These are phyloP conservation scores for Fusarium sp. DNA, from an alignment of 2,329 filamentous ascomycete genomes.

Conservation along the genomic window DNA sequence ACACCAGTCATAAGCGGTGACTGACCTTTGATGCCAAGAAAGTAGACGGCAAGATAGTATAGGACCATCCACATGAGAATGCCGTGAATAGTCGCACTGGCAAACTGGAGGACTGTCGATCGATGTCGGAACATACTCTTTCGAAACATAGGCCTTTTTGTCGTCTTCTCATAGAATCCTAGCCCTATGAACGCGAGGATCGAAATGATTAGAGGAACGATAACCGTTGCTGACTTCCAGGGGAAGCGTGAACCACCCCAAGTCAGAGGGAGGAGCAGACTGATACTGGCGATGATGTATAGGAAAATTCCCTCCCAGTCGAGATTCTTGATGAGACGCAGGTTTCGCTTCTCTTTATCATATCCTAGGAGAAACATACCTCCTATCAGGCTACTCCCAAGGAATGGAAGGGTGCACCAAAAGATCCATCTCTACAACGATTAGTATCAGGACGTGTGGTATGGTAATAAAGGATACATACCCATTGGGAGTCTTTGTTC, in stretches of 20 bases:
- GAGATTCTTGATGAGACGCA: conserved; percentile 50
- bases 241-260: conserved; percentile 36
- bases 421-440: conserved; percentile 50
- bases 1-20: conserved; percentile 51
- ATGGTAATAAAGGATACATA: conserved; percentile 1
- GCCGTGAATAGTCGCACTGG: conserved; percentile 41
- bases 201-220: conserved; percentile 71
- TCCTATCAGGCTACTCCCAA: conserved; percentile 41
- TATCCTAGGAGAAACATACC: conserved; percentile 46
- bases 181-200: conserved; percentile 55
- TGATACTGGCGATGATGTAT: conserved; percentile 55
- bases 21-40: conserved; percentile 39
- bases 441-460: neutral
- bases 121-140: conserved; percentile 34
- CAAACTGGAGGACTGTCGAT: conserved; percentile 40
- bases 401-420: conserved; percentile 51
- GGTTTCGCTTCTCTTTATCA: conserved; percentile 18
- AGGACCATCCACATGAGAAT: conserved; percentile 47
- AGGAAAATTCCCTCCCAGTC: conserved; percentile 73
- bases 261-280: conserved; percentile 30
- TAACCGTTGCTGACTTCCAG: conserved; percentile 49
- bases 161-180: conserved; percentile 33
- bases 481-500: conserved; percentile 38
- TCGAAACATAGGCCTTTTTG: conserved; percentile 41
- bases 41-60: conserved; percentile 47